phyloP scores from a whole-genome alignment of 2,329 filamentous ascomycete species.

The Trichoderma brevicompactum region DNA sequence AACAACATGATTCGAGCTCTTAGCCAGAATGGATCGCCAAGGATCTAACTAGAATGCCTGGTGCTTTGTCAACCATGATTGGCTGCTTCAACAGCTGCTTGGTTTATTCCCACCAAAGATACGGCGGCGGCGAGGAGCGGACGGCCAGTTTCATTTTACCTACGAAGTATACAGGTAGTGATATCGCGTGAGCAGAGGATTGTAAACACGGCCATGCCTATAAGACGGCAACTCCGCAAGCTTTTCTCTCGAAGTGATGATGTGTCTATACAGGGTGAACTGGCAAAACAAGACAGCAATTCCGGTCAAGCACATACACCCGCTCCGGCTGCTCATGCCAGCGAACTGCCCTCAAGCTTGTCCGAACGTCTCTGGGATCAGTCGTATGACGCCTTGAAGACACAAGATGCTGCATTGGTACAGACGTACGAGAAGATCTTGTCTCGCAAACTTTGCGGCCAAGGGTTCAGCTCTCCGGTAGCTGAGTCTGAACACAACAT shows the following conservation, averaged over 20 bases:
- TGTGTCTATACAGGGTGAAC: neutral
- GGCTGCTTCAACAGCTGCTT: neutral
- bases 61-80: neutral
- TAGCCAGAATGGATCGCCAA: neutral
- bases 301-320: too few species aligned
- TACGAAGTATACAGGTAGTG: too few species aligned
- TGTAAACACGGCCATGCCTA: neutral
- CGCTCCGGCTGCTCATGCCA: too few species aligned
- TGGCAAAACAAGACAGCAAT: neutral
- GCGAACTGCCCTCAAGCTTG: neutral
- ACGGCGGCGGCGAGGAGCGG: neutral
- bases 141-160: neutral
- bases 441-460: slow-evolving; percentile 27
- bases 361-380: slow-evolving; percentile 31
- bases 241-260: neutral
- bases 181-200: too few species aligned
- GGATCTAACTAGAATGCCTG: neutral
- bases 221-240: neutral
- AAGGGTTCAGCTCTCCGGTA: neutral
- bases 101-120: neutral
- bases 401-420: slow-evolving; percentile 29
- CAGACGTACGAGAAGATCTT: slow-evolving; percentile 34
- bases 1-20: too few species aligned
- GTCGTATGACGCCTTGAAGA: slow-evolving; percentile 34
- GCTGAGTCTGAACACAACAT: slow-evolving; percentile 3